Evolutionary conservation across 108 stramenopile species (phyloP), one percentile per base, ranked within the genome.

Genomic region (Stephanodiscus triporus): DNA sequence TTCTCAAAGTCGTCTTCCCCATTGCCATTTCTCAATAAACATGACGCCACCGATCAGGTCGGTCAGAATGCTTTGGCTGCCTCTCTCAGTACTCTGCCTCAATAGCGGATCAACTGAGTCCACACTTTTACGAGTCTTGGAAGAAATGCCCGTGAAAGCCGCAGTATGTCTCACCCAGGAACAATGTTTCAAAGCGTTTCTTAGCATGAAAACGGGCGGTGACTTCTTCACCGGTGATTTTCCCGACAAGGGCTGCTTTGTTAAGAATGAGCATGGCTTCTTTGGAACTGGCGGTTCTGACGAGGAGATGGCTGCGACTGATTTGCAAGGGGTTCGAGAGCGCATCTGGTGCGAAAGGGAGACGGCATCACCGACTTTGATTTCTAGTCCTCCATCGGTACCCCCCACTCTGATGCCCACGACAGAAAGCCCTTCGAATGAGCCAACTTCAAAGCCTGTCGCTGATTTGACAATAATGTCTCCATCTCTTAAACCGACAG

Each of bases 331-430:
- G 4, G 20, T 4, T 40, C 60, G 30, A 42, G 36, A 19, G 60
- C 60, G 60, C n/a, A 61, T 61, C 36, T 61, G 60, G 60, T 61
- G 60, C 36, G 60, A 61, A 1, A 19, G 36, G 19, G 60, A 61
- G 17, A 16, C 34, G 17, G 30, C 27, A 6, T 27, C 27, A 7
- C 58, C 32, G 16, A 59, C 58, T 9, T 17, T 4, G 60, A 40
- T 40, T 17, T 61, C 37, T 1, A n/a, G 40, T 11, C 60, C 4
- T 37, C 60, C 30, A 20, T 43, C 60, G 36, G 37, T 22, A 16
- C 10, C 36, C 9, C 58, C 58, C 14, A 34, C 34, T 4, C 6
- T 6, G 2, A n/a, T 6, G 11, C 27, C 27, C n/a, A 1, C 23
- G 27, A 59, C 58, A 32, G 58, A 59, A 13, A 37, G 36, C 32